Evolutionary conservation across 202 grass and related monocot genomes (phyloP).

Genomic region (Schoenoplectus tabernaemontani): DNA sequence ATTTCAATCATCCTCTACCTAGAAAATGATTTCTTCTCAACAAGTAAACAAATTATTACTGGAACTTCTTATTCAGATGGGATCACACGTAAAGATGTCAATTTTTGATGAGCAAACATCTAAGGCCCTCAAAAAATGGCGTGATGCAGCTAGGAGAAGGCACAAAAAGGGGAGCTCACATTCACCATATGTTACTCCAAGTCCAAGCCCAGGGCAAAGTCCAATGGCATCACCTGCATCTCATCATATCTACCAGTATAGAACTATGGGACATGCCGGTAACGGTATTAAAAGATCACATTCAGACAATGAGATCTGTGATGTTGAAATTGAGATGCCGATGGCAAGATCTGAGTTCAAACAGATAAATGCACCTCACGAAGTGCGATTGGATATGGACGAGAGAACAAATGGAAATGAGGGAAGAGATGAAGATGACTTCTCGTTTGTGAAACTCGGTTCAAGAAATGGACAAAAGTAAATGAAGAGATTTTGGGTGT

Average conservation of each 20-base stretch:
- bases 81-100: conserved; percentile 72
- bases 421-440: conserved; percentile 32
- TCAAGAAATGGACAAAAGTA: conserved; percentile 19
- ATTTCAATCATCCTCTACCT: too few relatives aligned
- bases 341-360: conserved; percentile 32
- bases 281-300: conserved; percentile 15
- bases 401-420: conserved; percentile 3
- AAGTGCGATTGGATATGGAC: conserved; percentile 32
- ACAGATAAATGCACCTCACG: not conserved
- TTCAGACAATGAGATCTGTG: conserved; percentile 44
- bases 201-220: conserved; percentile 32
- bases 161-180: conserved; percentile 30
- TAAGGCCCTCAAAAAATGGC: conserved; percentile 76
- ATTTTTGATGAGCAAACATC: conserved; percentile 77
- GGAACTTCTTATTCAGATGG: conserved; percentile 48
- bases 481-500: conserved; percentile 8
- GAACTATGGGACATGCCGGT: conserved; percentile 47
- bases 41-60: not conserved
- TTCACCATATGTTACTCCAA: conserved; percentile 24
- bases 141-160: conserved; percentile 47
- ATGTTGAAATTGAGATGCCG: conserved; percentile 33
- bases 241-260: conserved; percentile 44
- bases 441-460: conserved; percentile 40
- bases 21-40: not conserved
- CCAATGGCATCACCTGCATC: conserved; percentile 22